Conservation (phyloP, 2,329 filamentous ascomycete species). For the Colletotrichum sp. region DNA sequence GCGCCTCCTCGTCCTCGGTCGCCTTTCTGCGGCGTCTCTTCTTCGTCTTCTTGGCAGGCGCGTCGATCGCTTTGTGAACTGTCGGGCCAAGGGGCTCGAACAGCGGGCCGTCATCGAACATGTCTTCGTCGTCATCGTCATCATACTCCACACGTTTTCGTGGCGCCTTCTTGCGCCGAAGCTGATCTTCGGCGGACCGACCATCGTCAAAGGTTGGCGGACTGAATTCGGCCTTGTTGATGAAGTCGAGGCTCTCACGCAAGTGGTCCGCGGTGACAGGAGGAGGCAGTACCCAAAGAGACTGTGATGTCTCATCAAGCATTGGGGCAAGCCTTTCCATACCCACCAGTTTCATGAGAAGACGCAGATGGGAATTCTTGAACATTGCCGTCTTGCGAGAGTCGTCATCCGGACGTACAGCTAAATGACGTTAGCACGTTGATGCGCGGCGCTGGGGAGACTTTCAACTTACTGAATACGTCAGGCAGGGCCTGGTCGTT, state of each 20-base stretch:
- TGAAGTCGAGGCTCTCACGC: constrained; percentile 70
- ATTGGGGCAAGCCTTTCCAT: constrained; percentile 63
- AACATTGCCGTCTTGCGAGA: constrained; percentile 77
- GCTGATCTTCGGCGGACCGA: constrained; percentile 74
- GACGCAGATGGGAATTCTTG: constrained; percentile 85
- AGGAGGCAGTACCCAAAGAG: constrained; percentile 79
- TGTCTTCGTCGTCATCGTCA: constrained; percentile 54
- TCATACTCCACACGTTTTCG: constrained; percentile 69
- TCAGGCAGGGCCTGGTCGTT: constrained; percentile 33
- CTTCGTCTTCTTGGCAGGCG: constrained; percentile 37
- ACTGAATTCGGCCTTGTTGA: constrained; percentile 79
- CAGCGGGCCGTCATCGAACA: constrained; percentile 57
- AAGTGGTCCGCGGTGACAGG: constrained; percentile 68
- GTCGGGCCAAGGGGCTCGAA: constrained; percentile 76
- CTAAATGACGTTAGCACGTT: constrained; percentile 43
- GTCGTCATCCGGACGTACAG: constrained; percentile 68
- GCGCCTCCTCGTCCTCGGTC: constrained; percentile 47
- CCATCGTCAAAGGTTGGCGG: constrained; percentile 81
- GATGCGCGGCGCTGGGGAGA: background rate
- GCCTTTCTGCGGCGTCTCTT: constrained; percentile 53
- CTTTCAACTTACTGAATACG: constrained; percentile 54
- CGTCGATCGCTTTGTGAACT: constrained; percentile 55
- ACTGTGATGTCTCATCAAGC: constrained; percentile 74
- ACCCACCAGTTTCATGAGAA: constrained; percentile 80
- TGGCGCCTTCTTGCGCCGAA: constrained; percentile 71